Evolutionary conservation across 192 early-diverging fungal species (phyloP), one percentile per base, ranked within the genome.

Genomic region (Coemansia sp.): DNA sequence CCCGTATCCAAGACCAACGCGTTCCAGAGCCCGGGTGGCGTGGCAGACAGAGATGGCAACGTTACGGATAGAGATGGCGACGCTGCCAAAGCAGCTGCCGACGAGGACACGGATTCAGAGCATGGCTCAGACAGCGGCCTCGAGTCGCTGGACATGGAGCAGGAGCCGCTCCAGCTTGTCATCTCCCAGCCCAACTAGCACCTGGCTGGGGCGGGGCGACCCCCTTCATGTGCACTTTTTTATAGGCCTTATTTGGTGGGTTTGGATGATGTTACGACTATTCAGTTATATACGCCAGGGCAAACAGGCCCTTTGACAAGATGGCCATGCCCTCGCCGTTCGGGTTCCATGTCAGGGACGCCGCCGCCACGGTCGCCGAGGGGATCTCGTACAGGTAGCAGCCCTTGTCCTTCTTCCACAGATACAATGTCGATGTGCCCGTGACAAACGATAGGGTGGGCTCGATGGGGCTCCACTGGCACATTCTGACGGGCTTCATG

Each of bases 391-490:
- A 58, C 14, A 74, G 10, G 4, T 51, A 40, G 34, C 58, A 62
- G 26, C 70, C 70, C 1, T 54, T 22, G 20, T 42, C 46, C 58
- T 47, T 23, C 46, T 51, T 57, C 70, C 70, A 74, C 70, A 74
- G 20, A 17, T 63, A 74, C 23, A 74, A 46, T 0, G 54, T 51
- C 4, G 64, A 21, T 17, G 51, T 3, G 4, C 59, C 64, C 1
- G 70, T 67, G 13, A 44, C 54, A 29, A 74, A 46, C 7, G 47
- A 55, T 59, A 74, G 37, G 0, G 40, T 36, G 1, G 30, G 22
- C 47, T 74, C 64, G 19, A 63, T 60, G 3, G 70, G 70, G 36
- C 70, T 67, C 70, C 70, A 74, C 32, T 8, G 18, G 38, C 45
- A 56, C 25, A 27, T 27, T 22, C 70, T 44, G n/a, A 74, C n/a